Base-by-base conservation (phyloP, 1,284 basidiomycete genomes). In the Ustilago xerochloae region DNA sequence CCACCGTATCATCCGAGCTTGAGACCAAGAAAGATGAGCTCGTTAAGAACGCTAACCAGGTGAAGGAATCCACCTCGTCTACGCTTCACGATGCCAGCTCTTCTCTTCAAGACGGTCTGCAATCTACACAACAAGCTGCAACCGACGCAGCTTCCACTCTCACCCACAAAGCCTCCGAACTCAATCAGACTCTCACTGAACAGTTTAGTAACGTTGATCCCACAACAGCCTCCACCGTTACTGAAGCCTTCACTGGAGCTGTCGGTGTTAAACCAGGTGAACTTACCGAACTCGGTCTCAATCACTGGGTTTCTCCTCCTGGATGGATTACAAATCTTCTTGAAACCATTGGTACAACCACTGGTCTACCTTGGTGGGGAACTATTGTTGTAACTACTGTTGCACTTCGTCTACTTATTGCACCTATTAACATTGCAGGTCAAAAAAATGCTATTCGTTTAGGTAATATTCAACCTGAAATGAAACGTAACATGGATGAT, bases 231-330 rank as follows among this genome's bases (percentile, higher is more conserved):
- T 43, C 67, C 26, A 78, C 66, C 32, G 57, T 76, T 26, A 60
- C 61, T 20, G 76, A 78, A 49, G 47, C 60, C 4, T 56, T 75
- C n/a, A 29, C 41, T 16, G 58, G 61, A 15, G 63, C 68, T 2
- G 49, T 57, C 33, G 72, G 66, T 41, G 79, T 93, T 35, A 89
- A 92, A 70, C 89, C 90, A 32, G 92, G 93, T 0, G 93, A 95
- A 85, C 87, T 96, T 35, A 88, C 90, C 20, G 88, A 90, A 12
- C 87, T 94, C 39, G 94, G 92, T 3, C 87, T 95, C 5, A 87
- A 88, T 18, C 86, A 88, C 56, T 90, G 88, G 85, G 87, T 16
- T 16, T 55, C 70, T 32, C 78, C 78, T 9, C 62, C 63, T 6
- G 78, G 91, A 8, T 78, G 92, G 89, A 88, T 89, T 87, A 86